Conservation (phyloP, 768 basidiomycete species). For the Kockovaella imperatae region DNA sequence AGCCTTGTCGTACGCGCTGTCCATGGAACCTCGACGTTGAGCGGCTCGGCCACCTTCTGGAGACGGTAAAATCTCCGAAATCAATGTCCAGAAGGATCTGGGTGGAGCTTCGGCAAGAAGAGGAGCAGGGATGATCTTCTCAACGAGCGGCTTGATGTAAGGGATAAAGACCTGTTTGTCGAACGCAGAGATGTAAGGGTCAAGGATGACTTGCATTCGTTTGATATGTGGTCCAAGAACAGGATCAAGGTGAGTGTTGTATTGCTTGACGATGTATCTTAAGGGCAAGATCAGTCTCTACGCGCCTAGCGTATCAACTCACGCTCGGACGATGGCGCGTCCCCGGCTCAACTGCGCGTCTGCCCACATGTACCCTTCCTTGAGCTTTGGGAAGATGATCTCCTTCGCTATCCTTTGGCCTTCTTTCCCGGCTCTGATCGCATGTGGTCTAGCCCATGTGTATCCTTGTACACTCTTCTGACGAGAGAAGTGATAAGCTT, state of each 20-base stretch:
- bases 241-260: slow-evolving; percentile 29
- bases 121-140: slow-evolving; percentile 17
- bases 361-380: slow-evolving; percentile 10
- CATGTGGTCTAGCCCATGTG: slow-evolving; percentile 22
- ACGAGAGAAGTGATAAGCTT: slow-evolving; percentile 7
- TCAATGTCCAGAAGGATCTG: slow-evolving; percentile 28
- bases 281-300: neutral
- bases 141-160: slow-evolving; percentile 24
- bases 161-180: slow-evolving; percentile 27
- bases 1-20: slow-evolving; percentile 20
- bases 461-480: slow-evolving; percentile 19
- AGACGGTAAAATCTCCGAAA: slow-evolving; percentile 31
- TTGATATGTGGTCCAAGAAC: slow-evolving; percentile 29
- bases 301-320: slow-evolving; percentile 1
- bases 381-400: slow-evolving; percentile 22
- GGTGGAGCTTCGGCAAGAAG: slow-evolving; percentile 8
- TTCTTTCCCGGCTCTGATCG: slow-evolving; percentile 11
- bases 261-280: slow-evolving; percentile 18
- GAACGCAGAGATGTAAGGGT: slow-evolving; percentile 22
- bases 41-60: slow-evolving; percentile 12
- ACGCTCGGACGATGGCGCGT: slow-evolving; percentile 14
- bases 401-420: slow-evolving; percentile 17
- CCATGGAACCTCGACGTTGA: slow-evolving; percentile 21
- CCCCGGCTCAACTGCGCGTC: slow-evolving; percentile 12
- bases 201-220: slow-evolving; percentile 5